Evolutionary conservation across 2,329 filamentous ascomycete species (phyloP).

Genomic region (Celoporthe dispersa): DNA sequence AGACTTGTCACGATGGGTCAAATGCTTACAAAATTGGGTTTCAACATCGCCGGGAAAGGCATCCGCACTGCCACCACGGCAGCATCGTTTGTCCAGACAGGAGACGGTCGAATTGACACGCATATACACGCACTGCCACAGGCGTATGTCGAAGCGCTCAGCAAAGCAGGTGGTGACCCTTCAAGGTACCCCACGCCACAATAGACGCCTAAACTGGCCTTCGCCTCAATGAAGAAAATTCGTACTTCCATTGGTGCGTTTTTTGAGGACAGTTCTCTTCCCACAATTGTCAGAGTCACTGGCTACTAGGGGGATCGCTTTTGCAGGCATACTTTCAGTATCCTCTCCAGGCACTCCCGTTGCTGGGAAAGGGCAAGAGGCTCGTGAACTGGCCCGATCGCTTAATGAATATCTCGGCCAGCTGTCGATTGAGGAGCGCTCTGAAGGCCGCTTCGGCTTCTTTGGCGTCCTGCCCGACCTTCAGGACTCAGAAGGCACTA

Average conservation of each 20-base stretch:
- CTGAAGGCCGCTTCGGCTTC: slow-evolving; percentile 31
- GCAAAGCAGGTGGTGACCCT: slow-evolving; percentile 18
- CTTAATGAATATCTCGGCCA: slow-evolving; percentile 20
- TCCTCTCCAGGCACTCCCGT: slow-evolving; percentile 22
- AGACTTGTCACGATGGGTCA: too few relatives aligned
- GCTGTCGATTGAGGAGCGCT: slow-evolving; percentile 3
- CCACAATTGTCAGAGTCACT: too few relatives aligned
- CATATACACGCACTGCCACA: slow-evolving; percentile 22
- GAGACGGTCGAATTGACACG: slow-evolving; percentile 25
- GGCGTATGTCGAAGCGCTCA: slow-evolving; percentile 19
- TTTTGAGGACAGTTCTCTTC: not conserved
- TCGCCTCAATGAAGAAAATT: slow-evolving; percentile 19
- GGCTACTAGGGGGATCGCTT: slow-evolving; percentile 24
- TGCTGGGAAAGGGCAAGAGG: slow-evolving; percentile 18
- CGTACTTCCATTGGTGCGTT: slow-evolving; percentile 17
- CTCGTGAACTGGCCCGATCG: slow-evolving; percentile 14
- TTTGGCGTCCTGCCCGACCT: slow-evolving; percentile 36
- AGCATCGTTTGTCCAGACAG: not conserved
- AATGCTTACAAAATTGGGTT: too few relatives aligned
- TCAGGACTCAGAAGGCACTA: slow-evolving; percentile 34
- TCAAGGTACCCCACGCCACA: slow-evolving; percentile 18
- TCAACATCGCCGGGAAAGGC: too few relatives aligned
- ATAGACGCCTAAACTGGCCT: slow-evolving; percentile 17
- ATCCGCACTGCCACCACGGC: too few relatives aligned
- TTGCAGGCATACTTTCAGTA: slow-evolving; percentile 36